Base-by-base conservation (phyloP, 805 yeast genomes). In the Metschnikowia borealis region DNA sequence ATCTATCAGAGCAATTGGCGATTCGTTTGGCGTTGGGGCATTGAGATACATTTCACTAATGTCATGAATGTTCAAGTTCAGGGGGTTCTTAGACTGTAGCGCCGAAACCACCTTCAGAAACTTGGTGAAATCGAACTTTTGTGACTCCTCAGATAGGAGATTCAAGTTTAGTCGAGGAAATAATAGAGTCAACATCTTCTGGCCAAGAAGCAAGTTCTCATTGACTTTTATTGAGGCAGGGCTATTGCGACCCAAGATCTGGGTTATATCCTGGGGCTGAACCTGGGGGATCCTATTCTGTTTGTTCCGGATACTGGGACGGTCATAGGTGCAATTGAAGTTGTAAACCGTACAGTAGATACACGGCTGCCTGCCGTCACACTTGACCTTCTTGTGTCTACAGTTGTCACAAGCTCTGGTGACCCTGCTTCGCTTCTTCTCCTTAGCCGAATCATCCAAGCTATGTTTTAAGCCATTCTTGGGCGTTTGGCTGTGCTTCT, bases 321-420 rank as follows among this genome's bases (percentile, higher is more conserved):
- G 89, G 61, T 86, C 87, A 64, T 89, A 89, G 0, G 95, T 82
- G 67, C 97, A 89, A 50, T 81, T 85, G 65, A 86, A 87, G 18
- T 88, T 82, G 68, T 89, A 90, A 1, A 89, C 96, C 1, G 96
- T 86, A 63, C 96, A 89, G 64, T 84, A 89, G 32, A 81, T 78
- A 64, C 95, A 87, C 0, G 92, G 94, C 58, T 79, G 84, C 58
- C 79, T 78, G 4, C 92, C 94, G 63, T 85, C 90, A 66, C 95
- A 87, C 62, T 84, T 83, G 54, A 85, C 88, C 62, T 87, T 87
- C 67, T 84, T 85, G 66, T 78, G 79, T 18, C 92, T 75, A 64
- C 94, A 86, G 55, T 79, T 82, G 58, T 83, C 87, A 61, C 94
- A 87, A 2, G 94, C 94, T 48, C 88, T 69, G 1, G 87, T 80